A percentile compares a stretch with the other conserved stretches of the same genome.
These are phyloP conservation scores for Ilex asprella DNA, from an alignment of 257 asterid species.

Conservation along the genomic window DNA sequence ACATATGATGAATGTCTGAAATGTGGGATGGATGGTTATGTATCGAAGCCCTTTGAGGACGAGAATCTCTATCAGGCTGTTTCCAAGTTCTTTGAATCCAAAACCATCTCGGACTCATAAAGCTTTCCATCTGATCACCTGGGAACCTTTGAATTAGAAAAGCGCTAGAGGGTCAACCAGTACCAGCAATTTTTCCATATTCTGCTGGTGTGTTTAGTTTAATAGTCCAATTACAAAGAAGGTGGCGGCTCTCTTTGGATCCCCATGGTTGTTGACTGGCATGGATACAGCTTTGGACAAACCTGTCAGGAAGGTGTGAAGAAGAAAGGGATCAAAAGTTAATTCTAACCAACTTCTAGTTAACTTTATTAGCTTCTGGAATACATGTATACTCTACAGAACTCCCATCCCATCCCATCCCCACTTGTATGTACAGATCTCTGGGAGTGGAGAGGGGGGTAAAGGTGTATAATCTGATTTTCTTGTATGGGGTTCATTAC, in stretches of 20 bases:
- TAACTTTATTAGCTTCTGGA: background rate
- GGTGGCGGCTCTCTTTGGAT: background rate
- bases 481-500: constrained; percentile 11
- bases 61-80: constrained; percentile 71
- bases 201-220: constrained; percentile 28
- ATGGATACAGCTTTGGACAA: background rate
- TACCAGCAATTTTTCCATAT: constrained; percentile 33
- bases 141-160: background rate
- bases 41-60: constrained; percentile 87
- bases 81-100: constrained; percentile 60
- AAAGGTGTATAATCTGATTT: constrained; percentile 18
- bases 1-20: constrained; percentile 65
- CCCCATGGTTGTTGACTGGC: background rate
- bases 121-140: background rate
- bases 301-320: background rate
- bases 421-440: constrained; percentile 17
- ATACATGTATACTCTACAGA: background rate
- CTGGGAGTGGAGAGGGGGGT: constrained; percentile 11
- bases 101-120: constrained; percentile 22
- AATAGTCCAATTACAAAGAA: constrained; percentile 1
- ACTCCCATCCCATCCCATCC: background rate
- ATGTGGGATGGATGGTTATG: constrained; percentile 88
- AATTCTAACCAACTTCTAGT: too few relatives aligned
- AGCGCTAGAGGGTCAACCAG: background rate
- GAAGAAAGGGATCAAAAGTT: too few relatives aligned